Conservation (phyloP, 352 stramenopile genomes). For the Phytophthora ramorum region DNA sequence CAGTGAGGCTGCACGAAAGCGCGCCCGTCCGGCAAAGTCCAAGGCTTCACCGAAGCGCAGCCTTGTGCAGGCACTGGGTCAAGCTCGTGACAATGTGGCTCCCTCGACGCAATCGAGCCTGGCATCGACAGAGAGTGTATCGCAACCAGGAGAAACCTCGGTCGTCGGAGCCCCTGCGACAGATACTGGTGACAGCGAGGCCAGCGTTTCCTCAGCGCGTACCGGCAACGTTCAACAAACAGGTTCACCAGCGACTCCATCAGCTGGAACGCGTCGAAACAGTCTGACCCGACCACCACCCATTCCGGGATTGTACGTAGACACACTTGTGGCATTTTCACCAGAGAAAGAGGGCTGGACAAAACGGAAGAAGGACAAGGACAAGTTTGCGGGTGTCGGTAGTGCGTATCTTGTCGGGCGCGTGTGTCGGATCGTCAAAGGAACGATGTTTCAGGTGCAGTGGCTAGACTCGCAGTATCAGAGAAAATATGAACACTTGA, state of each 20-base stretch:
- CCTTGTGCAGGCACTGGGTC: not conserved
- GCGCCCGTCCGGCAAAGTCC: not conserved
- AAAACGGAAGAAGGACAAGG: conserved; percentile 1
- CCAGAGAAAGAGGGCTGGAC: conserved; percentile 18
- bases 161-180: not conserved
- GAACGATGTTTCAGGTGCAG: conserved; percentile 13
- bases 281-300: conserved; percentile 2
- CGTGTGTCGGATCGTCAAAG: conserved; percentile 3
- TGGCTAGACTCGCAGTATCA: conserved; percentile 20
- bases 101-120: not conserved
- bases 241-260: not conserved
- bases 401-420: conserved; percentile 4
- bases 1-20: not conserved
- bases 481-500: conserved; percentile 1
- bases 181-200: not conserved
- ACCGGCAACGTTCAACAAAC: not conserved
- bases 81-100: not conserved
- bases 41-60: not conserved
- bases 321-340: conserved; percentile 14
- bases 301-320: conserved; percentile 10
- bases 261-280: conserved; percentile 2
- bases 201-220: not conserved
- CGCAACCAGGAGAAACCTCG: not conserved
- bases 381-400: conserved; percentile 2
- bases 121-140: not conserved